Evolutionary conservation across 352 stramenopile genomes (phyloP), one percentile per base, ranked within the genome.

Genomic region (Pythium phragmiticola): DNA sequence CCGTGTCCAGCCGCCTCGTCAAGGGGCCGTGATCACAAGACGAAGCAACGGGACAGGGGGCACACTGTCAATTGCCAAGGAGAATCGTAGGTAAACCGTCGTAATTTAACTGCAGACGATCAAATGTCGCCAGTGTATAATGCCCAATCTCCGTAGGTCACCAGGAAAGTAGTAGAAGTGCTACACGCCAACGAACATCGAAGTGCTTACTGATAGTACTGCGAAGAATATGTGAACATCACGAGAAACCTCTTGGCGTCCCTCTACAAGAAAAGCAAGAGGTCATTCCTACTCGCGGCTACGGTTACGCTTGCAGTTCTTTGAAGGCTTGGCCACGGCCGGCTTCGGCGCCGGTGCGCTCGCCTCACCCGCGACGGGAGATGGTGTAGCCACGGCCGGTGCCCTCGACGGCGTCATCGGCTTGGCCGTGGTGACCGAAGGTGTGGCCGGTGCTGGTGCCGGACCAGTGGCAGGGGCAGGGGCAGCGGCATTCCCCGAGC

Each of bases 91-190:
- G 53, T 21, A n/a, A 39, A 50, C 34, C 49, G 51, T 49, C 61
- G 60, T 67, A 67, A 67, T 67, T 57, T 67, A 67, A 67, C 60
- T 60, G 33, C 60, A 60, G 52, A 50, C 21, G 39, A 59, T 59
- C 14, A 48, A 30, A 30, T 3, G 26, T 30, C 26, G 2, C 26
- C 26, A 30, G 26, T 30, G 26, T 30, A 30, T 30, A 30, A 5
- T 30, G 4, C 26, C 26, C 26, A 30, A 5, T 30, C 26, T 30
- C 26, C 4, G 26, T 5, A 30, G 26, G 26, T 30, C 26, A 5
- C 34, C 11, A 39, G 3, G 34, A 39, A 39, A 39, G 26, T 30
- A 30, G 26, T 30, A 5, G 26, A 30, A 30, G 26, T 30, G 26
- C 26, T 30, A 30, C 26, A 30, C 4, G 26, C 2, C 26, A 30